Conservation (phyloP, 768 basidiomycete genomes). For the Polyporus arcularius region DNA sequence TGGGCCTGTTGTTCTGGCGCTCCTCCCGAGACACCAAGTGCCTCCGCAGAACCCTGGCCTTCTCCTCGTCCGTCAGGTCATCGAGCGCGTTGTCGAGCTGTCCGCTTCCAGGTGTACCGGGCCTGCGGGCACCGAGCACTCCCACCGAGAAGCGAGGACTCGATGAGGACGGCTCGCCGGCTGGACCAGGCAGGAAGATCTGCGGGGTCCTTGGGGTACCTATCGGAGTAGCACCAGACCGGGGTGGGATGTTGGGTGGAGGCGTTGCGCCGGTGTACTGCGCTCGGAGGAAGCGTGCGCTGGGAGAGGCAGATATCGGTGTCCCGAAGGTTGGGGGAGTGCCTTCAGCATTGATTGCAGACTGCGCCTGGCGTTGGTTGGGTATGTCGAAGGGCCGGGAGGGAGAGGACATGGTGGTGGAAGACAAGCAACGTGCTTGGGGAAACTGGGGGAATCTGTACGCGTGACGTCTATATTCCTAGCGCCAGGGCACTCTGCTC, state of each 20-base stretch:
- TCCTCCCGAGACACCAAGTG: conserved; percentile 82
- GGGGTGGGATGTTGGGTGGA: conserved; percentile 51
- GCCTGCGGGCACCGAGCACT: conserved; percentile 40
- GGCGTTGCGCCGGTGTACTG: conserved; percentile 62
- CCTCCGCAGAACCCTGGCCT: conserved; percentile 73
- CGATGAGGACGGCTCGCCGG: conserved; percentile 19
- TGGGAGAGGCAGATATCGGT: conserved; percentile 58
- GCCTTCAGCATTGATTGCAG: conserved; percentile 1
- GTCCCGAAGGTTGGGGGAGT: conserved; percentile 17
- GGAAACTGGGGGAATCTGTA: not conserved
- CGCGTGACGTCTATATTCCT: not conserved
- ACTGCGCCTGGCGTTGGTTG: conserved; percentile 13
- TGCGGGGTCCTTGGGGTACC: conserved; percentile 31
- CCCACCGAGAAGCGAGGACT: conserved; percentile 31
- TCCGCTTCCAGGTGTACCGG: conserved; percentile 33
- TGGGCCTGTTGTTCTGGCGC: conserved; percentile 33
- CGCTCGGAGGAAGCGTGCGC: conserved; percentile 63
- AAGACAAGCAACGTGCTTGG: not conserved
- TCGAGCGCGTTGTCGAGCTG: conserved; percentile 47
- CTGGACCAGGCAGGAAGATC: conserved; percentile 14
- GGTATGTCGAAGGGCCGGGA: conserved; percentile 25
- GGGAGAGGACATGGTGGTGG: conserved; percentile 24
- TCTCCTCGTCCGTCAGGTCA: conserved; percentile 77
- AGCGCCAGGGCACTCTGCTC: not conserved
- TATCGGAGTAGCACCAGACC: conserved; percentile 50